These are phyloP conservation scores for Tardiomyces blankii DNA, from an alignment of 1,139 yeast species.

Conservation along the genomic window DNA sequence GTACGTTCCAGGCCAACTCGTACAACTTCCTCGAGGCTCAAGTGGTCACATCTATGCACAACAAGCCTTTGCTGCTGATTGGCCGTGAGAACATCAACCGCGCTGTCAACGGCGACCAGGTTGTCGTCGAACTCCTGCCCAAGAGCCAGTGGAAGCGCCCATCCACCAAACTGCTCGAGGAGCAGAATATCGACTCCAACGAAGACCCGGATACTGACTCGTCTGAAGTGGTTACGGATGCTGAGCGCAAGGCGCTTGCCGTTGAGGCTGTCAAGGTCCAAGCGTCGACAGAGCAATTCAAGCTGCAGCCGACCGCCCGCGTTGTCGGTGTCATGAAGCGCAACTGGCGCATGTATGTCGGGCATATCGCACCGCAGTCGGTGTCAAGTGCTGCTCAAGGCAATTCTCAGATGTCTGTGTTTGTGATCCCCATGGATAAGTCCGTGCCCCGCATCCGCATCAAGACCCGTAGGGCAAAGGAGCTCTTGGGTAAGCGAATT, in stretches of 20 bases:
- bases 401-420: constrained; percentile 62
- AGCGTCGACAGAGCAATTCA: constrained; percentile 32
- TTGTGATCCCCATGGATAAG: constrained; percentile 82
- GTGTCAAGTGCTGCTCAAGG: constrained; percentile 36
- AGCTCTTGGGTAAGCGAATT: constrained; percentile 74
- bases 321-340: constrained; percentile 84
- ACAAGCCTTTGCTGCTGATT: constrained; percentile 68
- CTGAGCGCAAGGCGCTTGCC: constrained; percentile 62
- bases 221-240: constrained; percentile 48
- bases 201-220: constrained; percentile 30
- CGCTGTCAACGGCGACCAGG: constrained; percentile 85
- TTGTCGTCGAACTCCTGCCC: constrained; percentile 83
- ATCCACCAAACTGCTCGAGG: constrained; percentile 68
- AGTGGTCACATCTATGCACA: constrained; percentile 60
- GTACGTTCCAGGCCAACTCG: constrained; percentile 65
- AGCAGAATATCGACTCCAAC: constrained; percentile 50
- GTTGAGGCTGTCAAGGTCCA: constrained; percentile 64
- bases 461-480: constrained; percentile 75
- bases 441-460: constrained; percentile 82
- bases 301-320: constrained; percentile 79
- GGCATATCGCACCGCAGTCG: constrained; percentile 79
- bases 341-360: constrained; percentile 95
- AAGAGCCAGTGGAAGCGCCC: constrained; percentile 84
- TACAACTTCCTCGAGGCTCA: constrained; percentile 87
- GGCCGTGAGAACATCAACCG: constrained; percentile 85